Conservation (phyloP, 306 rosid species). For the Sphenostylis stenocarpa region DNA sequence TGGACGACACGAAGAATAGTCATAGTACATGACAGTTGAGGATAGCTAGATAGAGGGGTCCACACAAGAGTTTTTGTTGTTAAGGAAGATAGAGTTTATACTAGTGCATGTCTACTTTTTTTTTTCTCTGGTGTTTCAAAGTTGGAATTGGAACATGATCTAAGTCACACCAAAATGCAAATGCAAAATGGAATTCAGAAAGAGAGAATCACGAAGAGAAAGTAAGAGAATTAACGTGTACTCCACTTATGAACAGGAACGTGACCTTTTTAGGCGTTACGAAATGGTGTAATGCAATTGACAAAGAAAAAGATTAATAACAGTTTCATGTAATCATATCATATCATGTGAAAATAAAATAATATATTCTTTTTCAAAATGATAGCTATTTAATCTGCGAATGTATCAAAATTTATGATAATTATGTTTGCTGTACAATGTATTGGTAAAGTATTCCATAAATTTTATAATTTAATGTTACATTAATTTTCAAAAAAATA, state of each 20-base stretch:
- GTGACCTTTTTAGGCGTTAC: constrained; percentile 24
- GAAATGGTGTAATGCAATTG: neutral
- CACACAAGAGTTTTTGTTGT: constrained; percentile 38
- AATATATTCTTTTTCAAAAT: neutral
- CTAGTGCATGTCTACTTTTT: constrained; percentile 5
- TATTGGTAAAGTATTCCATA: too few species aligned
- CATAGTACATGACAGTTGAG: constrained; percentile 62
- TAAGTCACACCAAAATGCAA: constrained; percentile 31
- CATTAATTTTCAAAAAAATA: too few species aligned
- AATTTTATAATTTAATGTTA: too few species aligned
- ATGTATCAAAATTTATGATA: too few species aligned
- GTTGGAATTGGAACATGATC: constrained; percentile 24
- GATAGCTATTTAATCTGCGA: neutral
- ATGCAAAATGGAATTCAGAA: neutral
- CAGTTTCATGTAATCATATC: neutral
- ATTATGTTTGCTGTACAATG: too few species aligned
- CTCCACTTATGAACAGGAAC: constrained; percentile 33
- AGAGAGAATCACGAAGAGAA: neutral
- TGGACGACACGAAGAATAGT: constrained; percentile 51
- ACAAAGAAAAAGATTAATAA: neutral
- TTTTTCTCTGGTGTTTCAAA: constrained; percentile 7
- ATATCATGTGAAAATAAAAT: neutral
- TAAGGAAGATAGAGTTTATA: neutral
- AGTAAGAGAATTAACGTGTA: constrained; percentile 32
- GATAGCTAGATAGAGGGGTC: constrained; percentile 47